These are phyloP conservation scores for Neurospora sp. DNA, from an alignment of 495 filamentous ascomycete species.

Conservation along the genomic window DNA sequence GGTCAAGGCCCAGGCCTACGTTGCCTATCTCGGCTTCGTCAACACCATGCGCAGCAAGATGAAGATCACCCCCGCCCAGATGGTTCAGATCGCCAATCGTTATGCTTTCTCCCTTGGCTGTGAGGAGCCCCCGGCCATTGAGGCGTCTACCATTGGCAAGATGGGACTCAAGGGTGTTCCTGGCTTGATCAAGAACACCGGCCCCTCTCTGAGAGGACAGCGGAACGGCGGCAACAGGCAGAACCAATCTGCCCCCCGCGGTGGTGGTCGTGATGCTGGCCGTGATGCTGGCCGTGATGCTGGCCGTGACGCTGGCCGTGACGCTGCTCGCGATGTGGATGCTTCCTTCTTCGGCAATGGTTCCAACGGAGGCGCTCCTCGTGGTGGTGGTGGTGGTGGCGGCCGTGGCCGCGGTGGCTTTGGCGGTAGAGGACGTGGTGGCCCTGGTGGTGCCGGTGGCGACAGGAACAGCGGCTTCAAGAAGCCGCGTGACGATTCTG, in stretches of 20 bases:
- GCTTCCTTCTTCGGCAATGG: background rate
- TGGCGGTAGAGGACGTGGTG: background rate
- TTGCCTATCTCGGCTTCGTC: conserved; percentile 19
- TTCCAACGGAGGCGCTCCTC: background rate
- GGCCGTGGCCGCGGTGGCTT: background rate
- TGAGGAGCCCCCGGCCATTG: conserved; percentile 10
- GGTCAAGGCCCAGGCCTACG: conserved; percentile 18
- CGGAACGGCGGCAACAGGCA: background rate
- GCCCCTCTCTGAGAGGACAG: background rate
- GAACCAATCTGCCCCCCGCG: background rate
- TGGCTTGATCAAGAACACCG: conserved; percentile 12
- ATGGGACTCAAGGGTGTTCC: conserved; percentile 26
- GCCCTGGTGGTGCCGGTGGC: background rate
- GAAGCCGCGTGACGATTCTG: background rate
- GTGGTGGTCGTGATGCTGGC: background rate
- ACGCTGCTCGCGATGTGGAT: background rate
- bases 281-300: background rate
- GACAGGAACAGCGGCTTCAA: background rate
- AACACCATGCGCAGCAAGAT: conserved; percentile 12
- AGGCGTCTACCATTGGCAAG: conserved; percentile 13
- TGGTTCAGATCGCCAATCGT: conserved; percentile 18
- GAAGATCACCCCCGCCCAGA: conserved; percentile 2
- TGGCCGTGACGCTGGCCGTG: background rate
- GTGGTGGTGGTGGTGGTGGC: background rate
- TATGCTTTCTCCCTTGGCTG: conserved; percentile 16